Evolutionary conservation across 129 eudicot genomes (phyloP), one percentile per base, ranked within the genome.

Genomic region (Flaveria sonorensis): DNA sequence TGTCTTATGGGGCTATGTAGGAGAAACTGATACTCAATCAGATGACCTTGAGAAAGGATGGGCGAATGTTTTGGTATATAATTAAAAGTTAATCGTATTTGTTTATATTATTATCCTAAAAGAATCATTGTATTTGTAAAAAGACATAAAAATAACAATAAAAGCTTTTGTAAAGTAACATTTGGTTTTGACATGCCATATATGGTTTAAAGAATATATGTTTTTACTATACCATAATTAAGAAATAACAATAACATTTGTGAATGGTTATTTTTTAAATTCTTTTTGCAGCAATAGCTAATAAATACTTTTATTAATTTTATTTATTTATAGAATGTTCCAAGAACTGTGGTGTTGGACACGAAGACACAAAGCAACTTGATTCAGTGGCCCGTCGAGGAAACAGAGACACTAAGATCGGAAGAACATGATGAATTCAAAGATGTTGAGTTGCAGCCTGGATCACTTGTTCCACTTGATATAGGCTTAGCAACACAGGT

Each of bases 1-100:
- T 76, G 68, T 92, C 28, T 74, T 88, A 40, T 86, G 92, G 96
- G 96, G 92, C 45, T 88, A 90, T 88, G 71, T 87, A 78, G 89
- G 89, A 21, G 96, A 92, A 76, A 81, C 92, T 15, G 90, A 86
- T 76, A 71, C 74, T 80, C 85, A 62, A 71, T 50, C 10, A 39
- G 79, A 61, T 80, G 94, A 89, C 56, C 21, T 89, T 14, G 4
- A 78, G 16, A 92, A 89, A 82, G 93, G 93, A 24, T 89, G 97
- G 97, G 82, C 97, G 12, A 81, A 90, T 71, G 72, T 90, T 48
- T 86, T 86, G 96, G 97, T 92, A 77, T 5, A 10, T 50, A 77
- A 10, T 32, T 8, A 6, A 60, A 24, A 24, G 0, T 1, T 52
- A n/a, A 32, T 6, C 39, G 39, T 32, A 4, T 4, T 32, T 32